Percentiles rank a stretch among this genome's conserved stretches.
Conservation (phyloP, 2,329 filamentous ascomycete species). For the Botryotinia calthae region DNA sequence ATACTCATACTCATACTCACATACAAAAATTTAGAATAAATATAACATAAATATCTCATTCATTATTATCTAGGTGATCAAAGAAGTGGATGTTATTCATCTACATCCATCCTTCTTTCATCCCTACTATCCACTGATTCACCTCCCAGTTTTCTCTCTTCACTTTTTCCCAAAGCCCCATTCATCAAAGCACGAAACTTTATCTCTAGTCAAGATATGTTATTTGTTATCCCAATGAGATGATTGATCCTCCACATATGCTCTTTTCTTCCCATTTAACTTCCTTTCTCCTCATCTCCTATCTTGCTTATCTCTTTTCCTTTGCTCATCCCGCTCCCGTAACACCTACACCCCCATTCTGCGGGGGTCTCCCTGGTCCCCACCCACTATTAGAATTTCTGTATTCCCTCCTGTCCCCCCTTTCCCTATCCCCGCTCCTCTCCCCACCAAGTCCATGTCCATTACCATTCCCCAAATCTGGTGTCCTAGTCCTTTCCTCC, state of each 20-base stretch:
- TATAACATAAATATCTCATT: neutral
- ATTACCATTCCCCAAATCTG: constrained; percentile 35
- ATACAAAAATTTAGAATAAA: neutral
- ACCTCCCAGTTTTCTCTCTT: neutral
- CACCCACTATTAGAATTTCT: constrained; percentile 36
- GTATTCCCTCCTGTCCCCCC: constrained; percentile 30
- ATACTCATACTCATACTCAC: too few species aligned
- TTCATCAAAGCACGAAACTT: neutral
- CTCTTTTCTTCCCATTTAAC: neutral
- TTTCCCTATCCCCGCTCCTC: neutral
- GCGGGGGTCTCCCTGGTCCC: constrained; percentile 34
- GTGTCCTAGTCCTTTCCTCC: constrained; percentile 35
- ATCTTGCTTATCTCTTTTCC: neutral
- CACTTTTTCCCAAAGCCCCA: neutral
- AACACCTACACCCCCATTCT: constrained; percentile 39
- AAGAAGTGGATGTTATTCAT: neutral
- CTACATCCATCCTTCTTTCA: neutral
- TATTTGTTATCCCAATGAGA: constrained; percentile 12
- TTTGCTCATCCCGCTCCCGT: constrained; percentile 34
- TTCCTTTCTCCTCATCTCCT: neutral
- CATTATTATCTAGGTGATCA: neutral
- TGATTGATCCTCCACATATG: constrained; percentile 12
- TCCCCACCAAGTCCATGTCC: constrained; percentile 22
- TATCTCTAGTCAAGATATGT: constrained; percentile 15
- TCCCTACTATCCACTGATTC: neutral